Evolutionary conservation across 2,329 filamentous ascomycete species (phyloP).

Genomic region (Aspergillus sp.): DNA sequence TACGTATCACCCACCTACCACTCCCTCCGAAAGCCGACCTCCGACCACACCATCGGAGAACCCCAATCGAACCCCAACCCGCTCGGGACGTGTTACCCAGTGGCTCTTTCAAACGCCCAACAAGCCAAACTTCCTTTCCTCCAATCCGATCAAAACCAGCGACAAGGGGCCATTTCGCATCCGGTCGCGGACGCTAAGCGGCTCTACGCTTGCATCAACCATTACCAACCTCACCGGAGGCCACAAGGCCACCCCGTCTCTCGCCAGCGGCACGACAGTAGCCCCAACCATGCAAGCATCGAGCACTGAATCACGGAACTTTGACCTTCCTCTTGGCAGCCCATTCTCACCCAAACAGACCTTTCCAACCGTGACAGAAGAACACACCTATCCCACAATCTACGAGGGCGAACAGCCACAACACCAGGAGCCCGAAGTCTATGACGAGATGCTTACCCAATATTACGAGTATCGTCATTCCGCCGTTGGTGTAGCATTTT

Average conservation of each 20-base stretch:
- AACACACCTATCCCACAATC: constrained; percentile 19
- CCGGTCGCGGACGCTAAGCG: constrained; percentile 37
- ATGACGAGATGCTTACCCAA: constrained; percentile 13
- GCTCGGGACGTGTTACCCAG: constrained; percentile 32
- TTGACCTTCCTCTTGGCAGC: constrained; percentile 7
- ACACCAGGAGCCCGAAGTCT: constrained; percentile 15
- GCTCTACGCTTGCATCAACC: constrained; percentile 36
- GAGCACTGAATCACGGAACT: constrained; percentile 11
- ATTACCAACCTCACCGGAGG: constrained; percentile 26
- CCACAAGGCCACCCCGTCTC: constrained; percentile 27
- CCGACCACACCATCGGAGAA: constrained; percentile 6
- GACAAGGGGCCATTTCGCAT: constrained; percentile 28
- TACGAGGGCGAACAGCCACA: constrained; percentile 18
- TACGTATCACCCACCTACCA: constrained; percentile 12
- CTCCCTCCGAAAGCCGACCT: constrained; percentile 14
- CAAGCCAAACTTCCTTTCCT: constrained; percentile 12
- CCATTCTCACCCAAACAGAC: constrained; percentile 9
- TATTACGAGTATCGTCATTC: constrained; percentile 26
- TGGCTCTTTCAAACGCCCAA: constrained; percentile 31
- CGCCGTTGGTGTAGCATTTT: constrained; percentile 37
- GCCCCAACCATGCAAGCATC: constrained; percentile 17
- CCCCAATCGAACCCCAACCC: constrained; percentile 20
- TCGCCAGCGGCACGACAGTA: constrained; percentile 31
- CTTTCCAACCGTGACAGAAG: constrained; percentile 13
- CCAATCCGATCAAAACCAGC: constrained; percentile 18